phyloP scores from a whole-genome alignment of 2,329 filamentous ascomycete species.

The Xylariaceae sp. region DNA sequence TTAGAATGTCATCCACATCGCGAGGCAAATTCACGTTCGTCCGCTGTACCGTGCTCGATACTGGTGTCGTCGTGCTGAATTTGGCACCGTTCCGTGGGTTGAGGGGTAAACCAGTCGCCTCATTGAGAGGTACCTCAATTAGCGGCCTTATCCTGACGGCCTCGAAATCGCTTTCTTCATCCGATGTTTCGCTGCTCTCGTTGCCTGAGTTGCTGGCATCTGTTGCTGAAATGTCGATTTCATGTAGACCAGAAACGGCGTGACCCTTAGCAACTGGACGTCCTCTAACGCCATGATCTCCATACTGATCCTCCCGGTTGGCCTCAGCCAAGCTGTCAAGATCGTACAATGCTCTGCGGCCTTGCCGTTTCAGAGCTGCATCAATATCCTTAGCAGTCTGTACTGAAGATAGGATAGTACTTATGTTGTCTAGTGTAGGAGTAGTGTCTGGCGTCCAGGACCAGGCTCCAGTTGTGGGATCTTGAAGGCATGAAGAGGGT shows the following conservation, averaged over 20 bases:
- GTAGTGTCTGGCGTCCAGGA: conserved; percentile 20
- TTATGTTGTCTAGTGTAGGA: conserved; percentile 13
- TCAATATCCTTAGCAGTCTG: conserved; percentile 20
- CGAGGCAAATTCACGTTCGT: conserved; percentile 25
- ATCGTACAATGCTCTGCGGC: conserved; percentile 4
- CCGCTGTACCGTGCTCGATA: conserved; percentile 18
- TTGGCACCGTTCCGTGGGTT: conserved; percentile 10
- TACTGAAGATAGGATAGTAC: conserved; percentile 23
- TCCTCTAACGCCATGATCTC: background rate
- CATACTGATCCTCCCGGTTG: background rate
- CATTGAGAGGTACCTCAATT: conserved; percentile 8
- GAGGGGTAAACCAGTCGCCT: conserved; percentile 12
- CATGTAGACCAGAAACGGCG: conserved; percentile 9
- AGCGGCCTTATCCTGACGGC: background rate
- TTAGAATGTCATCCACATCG: conserved; percentile 23
- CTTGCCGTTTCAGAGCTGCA: conserved; percentile 14
- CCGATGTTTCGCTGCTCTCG: conserved; percentile 6
- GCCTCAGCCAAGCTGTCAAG: background rate
- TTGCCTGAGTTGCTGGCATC: conserved; percentile 14
- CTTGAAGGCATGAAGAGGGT: conserved; percentile 21
- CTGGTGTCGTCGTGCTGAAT: conserved; percentile 12
- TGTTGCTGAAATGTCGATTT: conserved; percentile 13
- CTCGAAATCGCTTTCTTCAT: conserved; percentile 7
- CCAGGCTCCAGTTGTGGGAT: conserved; percentile 27
- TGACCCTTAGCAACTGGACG: background rate